Base-by-base conservation (phyloP, 2,329 filamentous ascomycete genomes). In the Aspergillus fischeri region DNA sequence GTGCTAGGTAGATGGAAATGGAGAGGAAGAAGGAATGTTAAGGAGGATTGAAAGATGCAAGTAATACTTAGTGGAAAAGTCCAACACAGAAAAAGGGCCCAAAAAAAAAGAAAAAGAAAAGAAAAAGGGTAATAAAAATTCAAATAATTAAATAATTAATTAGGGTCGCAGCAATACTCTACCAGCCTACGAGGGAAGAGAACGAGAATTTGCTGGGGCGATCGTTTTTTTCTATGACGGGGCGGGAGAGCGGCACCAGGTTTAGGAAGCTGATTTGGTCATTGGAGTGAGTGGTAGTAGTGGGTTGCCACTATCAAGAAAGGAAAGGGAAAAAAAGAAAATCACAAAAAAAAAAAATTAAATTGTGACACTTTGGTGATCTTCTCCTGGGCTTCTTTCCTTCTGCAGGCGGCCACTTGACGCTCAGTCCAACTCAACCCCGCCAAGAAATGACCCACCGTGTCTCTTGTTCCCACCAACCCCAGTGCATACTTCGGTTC, bases 371-470 rank as follows among this genome's bases (percentile, higher is more conserved):
- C 25, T 35, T 55, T 51, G 58, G 50, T 41, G 61, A 62, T 63
- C 61, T 60, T 63, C 62, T 62, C 62, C 58, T 58, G 60, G 60
- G 55, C 55, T 61, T 62, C 62, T 62, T 62, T 53, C 52, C 41
- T 62, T 62, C 58, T 61, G 57, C 61, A 63, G 54, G 11, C 53
- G 48, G 58, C 52, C 44, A 54, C 52, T 51, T 51, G 56, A 53
- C 60, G 64, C 64, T 63, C 55, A 57, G 63, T 62, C 64, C 63
- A 66, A 64, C 57, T 42, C 60, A 65, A 53, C 54, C 61, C 55
- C 58, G 59, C 60, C 57, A 61, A 63, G 58, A 42, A 49, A 35
- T 45, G 60, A 56, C 55, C 61, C 61, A 60, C 59, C 50, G 29
- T 55, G 47, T 58, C 54, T 54, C 50, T 63, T 57, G 55, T 51